phyloP scores from a whole-genome alignment of 1,284 basidiomycete genomes.

The Ganoderma boninense region DNA sequence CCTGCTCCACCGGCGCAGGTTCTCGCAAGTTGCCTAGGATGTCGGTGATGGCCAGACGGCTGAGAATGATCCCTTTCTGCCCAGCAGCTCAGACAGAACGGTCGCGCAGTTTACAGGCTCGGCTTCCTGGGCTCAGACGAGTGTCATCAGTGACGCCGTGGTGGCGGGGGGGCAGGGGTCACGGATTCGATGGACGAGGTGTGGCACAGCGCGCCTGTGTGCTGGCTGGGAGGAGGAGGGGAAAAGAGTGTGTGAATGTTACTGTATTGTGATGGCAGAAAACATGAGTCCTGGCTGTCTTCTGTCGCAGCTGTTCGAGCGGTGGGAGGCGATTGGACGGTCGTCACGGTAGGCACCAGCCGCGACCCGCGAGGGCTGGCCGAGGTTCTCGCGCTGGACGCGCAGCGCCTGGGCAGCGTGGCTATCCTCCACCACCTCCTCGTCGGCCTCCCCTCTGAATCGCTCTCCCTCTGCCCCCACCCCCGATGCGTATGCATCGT shows the following conservation, averaged over 20 bases:
- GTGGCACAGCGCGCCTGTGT: not conserved
- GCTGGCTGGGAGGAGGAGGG: conserved; percentile 5
- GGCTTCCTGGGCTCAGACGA: not conserved
- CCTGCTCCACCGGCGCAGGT: conserved; percentile 20
- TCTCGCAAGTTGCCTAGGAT: conserved; percentile 21
- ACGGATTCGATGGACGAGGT: conserved; percentile 5
- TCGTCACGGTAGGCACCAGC: conserved; percentile 19
- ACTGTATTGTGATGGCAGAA: conserved; percentile 15
- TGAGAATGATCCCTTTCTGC: conserved; percentile 24
- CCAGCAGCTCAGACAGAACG: not conserved
- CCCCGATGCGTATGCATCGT: not conserved
- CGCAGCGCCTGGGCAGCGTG: conserved; percentile 23
- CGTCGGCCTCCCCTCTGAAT: not conserved
- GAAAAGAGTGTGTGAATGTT: conserved; percentile 19
- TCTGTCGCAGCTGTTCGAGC: conserved; percentile 22
- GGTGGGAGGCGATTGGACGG: conserved; percentile 25
- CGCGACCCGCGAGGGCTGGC: conserved; percentile 28
- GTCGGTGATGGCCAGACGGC: conserved; percentile 28
- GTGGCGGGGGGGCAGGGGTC: conserved; percentile 18
- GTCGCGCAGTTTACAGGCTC: not conserved
- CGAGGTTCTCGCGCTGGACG: conserved; percentile 33
- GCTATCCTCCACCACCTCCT: conserved; percentile 26
- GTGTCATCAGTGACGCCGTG: conserved; percentile 17
- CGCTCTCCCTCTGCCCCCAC: not conserved
- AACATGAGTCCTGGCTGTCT: conserved; percentile 22